Percentiles rank a stretch among this genome's conserved stretches.
These are phyloP conservation scores for Acidomyces sp. DNA, from an alignment of 495 filamentous ascomycete species.

Conservation along the genomic window DNA sequence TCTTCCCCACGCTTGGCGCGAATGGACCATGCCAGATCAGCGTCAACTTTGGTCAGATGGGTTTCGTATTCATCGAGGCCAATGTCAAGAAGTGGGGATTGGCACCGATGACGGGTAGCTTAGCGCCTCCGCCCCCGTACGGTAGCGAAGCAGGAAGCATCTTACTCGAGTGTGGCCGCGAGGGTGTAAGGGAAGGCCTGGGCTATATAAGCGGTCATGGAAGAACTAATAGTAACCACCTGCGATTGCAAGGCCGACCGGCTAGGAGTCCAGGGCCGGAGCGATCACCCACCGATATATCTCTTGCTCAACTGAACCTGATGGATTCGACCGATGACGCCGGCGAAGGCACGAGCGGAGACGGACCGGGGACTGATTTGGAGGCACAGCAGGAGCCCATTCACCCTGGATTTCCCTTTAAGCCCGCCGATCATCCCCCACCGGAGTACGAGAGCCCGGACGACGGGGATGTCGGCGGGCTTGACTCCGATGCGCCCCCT, in stretches of 20 bases:
- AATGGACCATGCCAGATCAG: constrained; percentile 86
- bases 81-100: constrained; percentile 99
- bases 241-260: constrained; percentile 38
- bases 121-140: constrained; percentile 91
- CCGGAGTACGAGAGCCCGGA: constrained; percentile 32
- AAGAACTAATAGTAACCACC: constrained; percentile 44
- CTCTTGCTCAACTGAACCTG: constrained; percentile 63
- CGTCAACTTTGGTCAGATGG: constrained; percentile 94
- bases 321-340: constrained; percentile 43
- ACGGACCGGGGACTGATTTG: constrained; percentile 6
- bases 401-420: constrained; percentile 22
- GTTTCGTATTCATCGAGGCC: constrained; percentile 96
- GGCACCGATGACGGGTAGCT: constrained; percentile 86
- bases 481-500: constrained; percentile 4
- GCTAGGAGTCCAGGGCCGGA: constrained; percentile 81
- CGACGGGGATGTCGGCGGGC: constrained; percentile 12
- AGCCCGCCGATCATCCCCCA: constrained; percentile 26
- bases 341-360: constrained; percentile 57
- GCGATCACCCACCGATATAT: constrained; percentile 92
- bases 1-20: constrained; percentile 90
- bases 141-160: constrained; percentile 94
- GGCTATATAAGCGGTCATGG: constrained; percentile 39
- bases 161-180: constrained; percentile 71
- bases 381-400: constrained; percentile 8
- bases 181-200: constrained; percentile 46